Conservation (phyloP, 1,284 basidiomycete species). For the Puccinia triticina region DNA sequence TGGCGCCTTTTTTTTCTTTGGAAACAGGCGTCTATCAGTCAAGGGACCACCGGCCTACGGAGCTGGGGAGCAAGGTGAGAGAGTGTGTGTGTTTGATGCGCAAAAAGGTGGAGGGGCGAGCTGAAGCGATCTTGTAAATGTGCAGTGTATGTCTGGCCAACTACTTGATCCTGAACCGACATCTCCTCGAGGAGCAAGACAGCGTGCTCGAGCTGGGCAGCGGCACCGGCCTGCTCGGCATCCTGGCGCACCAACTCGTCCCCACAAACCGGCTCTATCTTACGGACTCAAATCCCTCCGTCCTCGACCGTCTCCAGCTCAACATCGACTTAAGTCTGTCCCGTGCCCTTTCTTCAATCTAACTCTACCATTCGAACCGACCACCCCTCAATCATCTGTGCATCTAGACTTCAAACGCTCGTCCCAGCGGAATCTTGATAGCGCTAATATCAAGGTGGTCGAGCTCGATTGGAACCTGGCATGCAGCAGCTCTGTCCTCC, state of each 20-base stretch:
- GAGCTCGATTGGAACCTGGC: neutral
- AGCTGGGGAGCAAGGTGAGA: constrained; percentile 48
- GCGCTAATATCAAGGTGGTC: neutral
- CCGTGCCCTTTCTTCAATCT: neutral
- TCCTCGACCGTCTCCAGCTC: constrained; percentile 29
- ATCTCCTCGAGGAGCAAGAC: neutral
- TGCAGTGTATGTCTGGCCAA: constrained; percentile 47
- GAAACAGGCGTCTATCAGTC: constrained; percentile 33
- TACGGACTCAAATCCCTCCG: constrained; percentile 24
- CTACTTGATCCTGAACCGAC: constrained; percentile 32
- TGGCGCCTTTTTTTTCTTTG: neutral
- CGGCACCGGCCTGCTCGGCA: constrained; percentile 41
- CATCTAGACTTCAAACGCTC: neutral
- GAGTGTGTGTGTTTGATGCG: no score
- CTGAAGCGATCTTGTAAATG: neutral
- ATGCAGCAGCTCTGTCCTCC: no score
- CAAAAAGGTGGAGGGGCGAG: no score
- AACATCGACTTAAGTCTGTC: constrained; percentile 40
- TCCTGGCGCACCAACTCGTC: constrained; percentile 27
- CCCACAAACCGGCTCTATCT: constrained; percentile 20
- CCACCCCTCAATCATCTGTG: neutral
- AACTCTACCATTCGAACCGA: neutral
- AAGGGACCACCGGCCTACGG: constrained; percentile 46
- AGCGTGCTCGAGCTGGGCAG: constrained; percentile 38
- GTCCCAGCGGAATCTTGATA: neutral